phyloP scores from a whole-genome alignment of 2,329 filamentous ascomycete genomes.

The Dothideomycetes sp. region DNA sequence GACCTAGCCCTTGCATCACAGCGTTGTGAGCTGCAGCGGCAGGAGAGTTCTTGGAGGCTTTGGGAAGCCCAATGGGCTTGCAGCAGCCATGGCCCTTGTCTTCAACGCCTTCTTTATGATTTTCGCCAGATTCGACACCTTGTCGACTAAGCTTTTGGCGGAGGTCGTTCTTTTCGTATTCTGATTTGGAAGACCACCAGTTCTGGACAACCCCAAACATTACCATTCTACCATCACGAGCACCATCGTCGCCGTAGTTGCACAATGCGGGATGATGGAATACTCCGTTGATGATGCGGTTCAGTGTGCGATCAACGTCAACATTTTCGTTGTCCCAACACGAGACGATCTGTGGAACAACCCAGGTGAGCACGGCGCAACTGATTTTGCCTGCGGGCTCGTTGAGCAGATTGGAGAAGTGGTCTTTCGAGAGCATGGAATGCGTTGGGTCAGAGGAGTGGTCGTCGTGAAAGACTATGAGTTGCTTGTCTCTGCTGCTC shows the following conservation, averaged over 20 bases:
- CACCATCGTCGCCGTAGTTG: conserved; percentile 42
- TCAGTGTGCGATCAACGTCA: conserved; percentile 59
- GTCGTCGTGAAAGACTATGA: conserved; percentile 77
- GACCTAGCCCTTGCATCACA: conserved; percentile 22
- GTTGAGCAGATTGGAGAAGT: conserved; percentile 83
- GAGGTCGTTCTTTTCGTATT: conserved; percentile 53
- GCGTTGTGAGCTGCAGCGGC: conserved; percentile 22
- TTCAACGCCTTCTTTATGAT: conserved; percentile 76
- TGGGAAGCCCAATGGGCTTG: conserved; percentile 67
- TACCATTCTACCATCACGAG: conserved; percentile 56
- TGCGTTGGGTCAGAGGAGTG: conserved; percentile 72
- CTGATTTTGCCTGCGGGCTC: conserved; percentile 78
- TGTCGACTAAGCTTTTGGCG: conserved; percentile 65
- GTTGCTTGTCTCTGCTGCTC: conserved; percentile 72
- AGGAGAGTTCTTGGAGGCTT: conserved; percentile 39
- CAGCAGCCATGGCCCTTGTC: conserved; percentile 81
- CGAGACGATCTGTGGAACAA: conserved; percentile 77
- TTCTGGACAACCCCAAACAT: conserved; percentile 73
- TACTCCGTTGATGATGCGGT: conserved; percentile 64
- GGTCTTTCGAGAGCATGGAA: conserved; percentile 92
- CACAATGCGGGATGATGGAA: conserved; percentile 82
- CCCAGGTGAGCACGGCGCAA: conserved; percentile 69
- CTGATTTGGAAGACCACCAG: conserved; percentile 67
- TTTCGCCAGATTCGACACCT: conserved; percentile 65
- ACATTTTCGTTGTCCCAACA: conserved; percentile 70